Conservation (phyloP, 2,329 filamentous ascomycete genomes). For the Pseudogymnoascus sp. region DNA sequence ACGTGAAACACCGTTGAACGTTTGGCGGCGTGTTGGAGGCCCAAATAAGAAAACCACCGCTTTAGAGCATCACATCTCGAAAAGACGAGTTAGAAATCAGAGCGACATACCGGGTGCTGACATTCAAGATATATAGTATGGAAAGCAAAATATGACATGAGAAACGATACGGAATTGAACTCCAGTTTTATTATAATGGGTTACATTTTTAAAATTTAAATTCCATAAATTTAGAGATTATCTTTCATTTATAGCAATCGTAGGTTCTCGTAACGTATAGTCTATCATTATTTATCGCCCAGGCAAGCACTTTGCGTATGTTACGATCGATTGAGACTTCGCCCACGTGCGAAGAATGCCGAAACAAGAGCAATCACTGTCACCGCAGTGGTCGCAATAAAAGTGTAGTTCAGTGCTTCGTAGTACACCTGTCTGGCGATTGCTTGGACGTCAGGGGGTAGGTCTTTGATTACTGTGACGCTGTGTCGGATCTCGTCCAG, state of each 20-base stretch:
- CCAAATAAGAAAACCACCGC: no score
- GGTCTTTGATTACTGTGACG: conserved; percentile 44
- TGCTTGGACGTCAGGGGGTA: conserved; percentile 49
- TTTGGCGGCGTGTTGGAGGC: no score
- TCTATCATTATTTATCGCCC: neutral
- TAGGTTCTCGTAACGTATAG: neutral
- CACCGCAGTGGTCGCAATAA: conserved; percentile 46
- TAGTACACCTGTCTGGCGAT: conserved; percentile 53
- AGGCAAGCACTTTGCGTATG: neutral
- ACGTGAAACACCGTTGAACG: no score
- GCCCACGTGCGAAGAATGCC: conserved; percentile 35
- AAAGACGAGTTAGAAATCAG: no score
- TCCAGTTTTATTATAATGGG: no score
- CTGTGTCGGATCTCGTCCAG: conserved; percentile 57
- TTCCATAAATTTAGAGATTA: neutral
- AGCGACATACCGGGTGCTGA: no score
- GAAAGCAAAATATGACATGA: no score
- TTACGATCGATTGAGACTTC: conserved; percentile 15
- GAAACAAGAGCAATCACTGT: conserved; percentile 42
- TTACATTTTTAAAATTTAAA: no score
- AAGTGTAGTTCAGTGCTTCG: conserved; percentile 48
- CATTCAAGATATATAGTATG: no score
- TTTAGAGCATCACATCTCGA: no score
- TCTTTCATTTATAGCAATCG: neutral
- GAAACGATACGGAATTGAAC: no score